These are phyloP conservation scores for Trypanosoma avium DNA, from an alignment of 208 protist species.

Conservation along the genomic window DNA sequence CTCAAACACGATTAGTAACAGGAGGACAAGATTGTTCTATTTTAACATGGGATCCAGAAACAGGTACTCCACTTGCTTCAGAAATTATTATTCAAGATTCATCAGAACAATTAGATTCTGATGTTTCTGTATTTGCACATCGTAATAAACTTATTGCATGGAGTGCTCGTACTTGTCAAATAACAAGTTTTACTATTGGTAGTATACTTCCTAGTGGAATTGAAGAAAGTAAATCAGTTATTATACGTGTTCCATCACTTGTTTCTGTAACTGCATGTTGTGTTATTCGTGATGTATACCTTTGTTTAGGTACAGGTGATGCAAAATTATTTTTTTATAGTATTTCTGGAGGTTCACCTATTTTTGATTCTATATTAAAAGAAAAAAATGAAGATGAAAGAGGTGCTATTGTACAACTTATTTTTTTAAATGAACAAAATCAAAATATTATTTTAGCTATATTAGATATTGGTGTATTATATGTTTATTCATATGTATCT, in stretches of 20 bases:
- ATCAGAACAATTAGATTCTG: constrained; percentile 29
- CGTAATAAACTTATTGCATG: constrained; percentile 61
- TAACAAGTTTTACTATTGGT: constrained; percentile 45
- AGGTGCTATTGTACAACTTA: constrained; percentile 59
- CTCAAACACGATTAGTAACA: constrained; percentile 51
- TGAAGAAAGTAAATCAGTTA: constrained; percentile 57
- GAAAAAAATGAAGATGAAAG: constrained; percentile 42
- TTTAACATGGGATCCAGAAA: constrained; percentile 61
- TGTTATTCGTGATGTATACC: constrained; percentile 74
- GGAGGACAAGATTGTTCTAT: constrained; percentile 62
- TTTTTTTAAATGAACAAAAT: constrained; percentile 69
- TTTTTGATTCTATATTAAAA: constrained; percentile 53
- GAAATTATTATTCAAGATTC: constrained; percentile 38
- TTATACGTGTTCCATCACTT: constrained; percentile 48
- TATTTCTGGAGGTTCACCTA: constrained; percentile 61
- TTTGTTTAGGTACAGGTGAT: constrained; percentile 79
- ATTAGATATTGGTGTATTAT: constrained; percentile 65
- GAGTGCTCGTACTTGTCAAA: constrained; percentile 52
- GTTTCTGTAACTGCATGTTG: constrained; percentile 82
- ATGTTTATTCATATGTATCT: constrained; percentile 70
- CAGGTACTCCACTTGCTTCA: constrained; percentile 40
- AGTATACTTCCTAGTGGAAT: constrained; percentile 54
- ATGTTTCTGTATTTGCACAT: constrained; percentile 44
- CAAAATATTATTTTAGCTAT: constrained; percentile 73
- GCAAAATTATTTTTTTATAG: constrained; percentile 75